Conservation (phyloP, 805 yeast genomes). For the Pichia cabralensis region DNA sequence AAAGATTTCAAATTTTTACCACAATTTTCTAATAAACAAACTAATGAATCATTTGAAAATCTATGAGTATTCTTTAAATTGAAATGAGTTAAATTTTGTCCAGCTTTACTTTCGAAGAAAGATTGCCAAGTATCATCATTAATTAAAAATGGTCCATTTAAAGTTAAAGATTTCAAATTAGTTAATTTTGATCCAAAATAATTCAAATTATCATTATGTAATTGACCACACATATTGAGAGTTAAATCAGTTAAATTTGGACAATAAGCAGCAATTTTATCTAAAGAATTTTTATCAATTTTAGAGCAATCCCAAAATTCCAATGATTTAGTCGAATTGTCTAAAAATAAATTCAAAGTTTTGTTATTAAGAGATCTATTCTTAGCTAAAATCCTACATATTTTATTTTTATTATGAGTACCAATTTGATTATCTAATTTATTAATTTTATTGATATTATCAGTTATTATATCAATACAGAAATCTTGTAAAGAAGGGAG, state of each 20-base stretch:
- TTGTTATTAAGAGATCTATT: slow-evolving; percentile 70
- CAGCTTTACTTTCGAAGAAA: slow-evolving; percentile 49
- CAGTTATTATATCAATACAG: slow-evolving; percentile 60
- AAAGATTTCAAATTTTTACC: slow-evolving; percentile 46
- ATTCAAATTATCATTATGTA: slow-evolving; percentile 64
- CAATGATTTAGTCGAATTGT: slow-evolving; percentile 42
- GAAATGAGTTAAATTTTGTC: slow-evolving; percentile 44
- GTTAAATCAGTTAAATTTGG: slow-evolving; percentile 60
- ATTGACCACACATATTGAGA: slow-evolving; percentile 86
- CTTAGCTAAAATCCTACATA: slow-evolving; percentile 67
- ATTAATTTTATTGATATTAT: slow-evolving; percentile 64
- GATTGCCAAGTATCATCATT: slow-evolving; percentile 68
- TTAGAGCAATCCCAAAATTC: slow-evolving; percentile 93
- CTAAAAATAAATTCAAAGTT: slow-evolving; percentile 66
- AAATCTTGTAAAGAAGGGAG: slow-evolving; percentile 73
- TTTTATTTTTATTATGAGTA: slow-evolving; percentile 52
- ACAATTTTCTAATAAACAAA: slow-evolving; percentile 51
- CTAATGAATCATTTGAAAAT: slow-evolving; percentile 56
- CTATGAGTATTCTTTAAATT: slow-evolving; percentile 77
- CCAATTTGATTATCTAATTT: slow-evolving; percentile 80
- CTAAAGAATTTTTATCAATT: slow-evolving; percentile 53
- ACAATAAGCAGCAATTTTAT: slow-evolving; percentile 66
- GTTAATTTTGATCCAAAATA: slow-evolving; percentile 53
- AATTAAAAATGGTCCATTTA: slow-evolving; percentile 88
- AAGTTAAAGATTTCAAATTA: slow-evolving; percentile 41